phyloP scores from a whole-genome alignment of 495 filamentous ascomycete genomes.

The Platismatia glauca region DNA sequence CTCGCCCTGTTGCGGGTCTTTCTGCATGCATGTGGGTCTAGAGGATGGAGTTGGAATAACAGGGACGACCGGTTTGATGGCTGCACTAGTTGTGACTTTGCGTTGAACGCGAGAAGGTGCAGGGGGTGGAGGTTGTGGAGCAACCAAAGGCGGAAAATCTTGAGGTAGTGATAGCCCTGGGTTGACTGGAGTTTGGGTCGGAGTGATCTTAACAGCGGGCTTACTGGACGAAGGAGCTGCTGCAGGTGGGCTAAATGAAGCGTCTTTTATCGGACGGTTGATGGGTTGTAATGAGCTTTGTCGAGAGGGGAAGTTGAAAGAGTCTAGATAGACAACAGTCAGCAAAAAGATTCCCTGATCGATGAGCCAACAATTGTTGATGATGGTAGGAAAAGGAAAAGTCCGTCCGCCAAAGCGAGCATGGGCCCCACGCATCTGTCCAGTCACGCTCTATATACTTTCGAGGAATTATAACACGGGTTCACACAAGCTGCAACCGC shows the following conservation, averaged over 20 bases:
- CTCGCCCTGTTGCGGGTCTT: conserved; percentile 23
- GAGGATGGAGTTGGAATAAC: conserved; percentile 19
- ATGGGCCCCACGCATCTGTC: conserved; percentile 1
- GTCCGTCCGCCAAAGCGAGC: not conserved
- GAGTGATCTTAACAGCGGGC: conserved; percentile 3
- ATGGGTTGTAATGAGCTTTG: not conserved
- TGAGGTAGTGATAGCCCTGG: conserved; percentile 29
- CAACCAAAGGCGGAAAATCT: conserved; percentile 45
- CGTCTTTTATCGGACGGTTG: not conserved
- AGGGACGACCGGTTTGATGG: conserved; percentile 28
- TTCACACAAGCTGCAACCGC: conserved; percentile 9
- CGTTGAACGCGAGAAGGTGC: conserved; percentile 8
- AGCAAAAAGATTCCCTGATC: not conserved
- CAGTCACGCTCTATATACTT: conserved; percentile 7
- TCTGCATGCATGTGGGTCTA: conserved; percentile 23
- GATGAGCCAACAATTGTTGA: not conserved
- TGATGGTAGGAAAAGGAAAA: not conserved
- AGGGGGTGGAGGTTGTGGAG: conserved; percentile 26
- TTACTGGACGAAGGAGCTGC: not conserved
- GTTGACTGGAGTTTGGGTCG: conserved; percentile 14
- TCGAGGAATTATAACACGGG: not conserved
- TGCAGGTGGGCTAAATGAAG: not conserved
- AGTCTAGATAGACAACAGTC: not conserved
- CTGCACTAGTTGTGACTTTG: conserved; percentile 5
- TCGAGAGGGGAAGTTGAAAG: not conserved